phyloP scores from a whole-genome alignment of 2,329 filamentous ascomycete species.

The Cladobotryum mycophilum region DNA sequence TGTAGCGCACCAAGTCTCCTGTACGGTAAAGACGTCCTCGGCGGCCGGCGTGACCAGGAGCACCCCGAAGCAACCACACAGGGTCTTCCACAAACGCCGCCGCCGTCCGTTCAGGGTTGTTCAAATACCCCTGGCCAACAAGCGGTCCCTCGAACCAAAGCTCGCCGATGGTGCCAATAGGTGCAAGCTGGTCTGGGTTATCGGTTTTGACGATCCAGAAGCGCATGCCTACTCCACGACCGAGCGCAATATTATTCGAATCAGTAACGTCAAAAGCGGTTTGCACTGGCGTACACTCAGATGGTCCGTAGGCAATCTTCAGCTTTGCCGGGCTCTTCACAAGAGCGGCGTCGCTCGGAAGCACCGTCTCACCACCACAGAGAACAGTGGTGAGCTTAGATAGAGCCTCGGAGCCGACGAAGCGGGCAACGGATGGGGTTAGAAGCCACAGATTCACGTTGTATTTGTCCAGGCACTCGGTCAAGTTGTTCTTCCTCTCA shows the following conservation, averaged over 20 bases:
- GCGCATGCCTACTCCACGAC: neutral
- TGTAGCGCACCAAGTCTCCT: conserved; percentile 31
- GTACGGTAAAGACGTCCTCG: conserved; percentile 30
- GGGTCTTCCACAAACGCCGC: neutral
- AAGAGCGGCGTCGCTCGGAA: neutral
- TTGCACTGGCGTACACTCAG: neutral
- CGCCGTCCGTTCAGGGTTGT: neutral
- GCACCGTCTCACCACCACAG: neutral
- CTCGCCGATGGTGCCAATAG: conserved; percentile 1
- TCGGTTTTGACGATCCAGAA: conserved; percentile 8
- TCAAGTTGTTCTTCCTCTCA: conserved; percentile 11
- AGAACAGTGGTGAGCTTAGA: neutral
- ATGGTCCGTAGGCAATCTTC: neutral
- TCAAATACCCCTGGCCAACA: neutral
- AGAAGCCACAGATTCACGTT: neutral
- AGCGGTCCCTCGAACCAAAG: neutral
- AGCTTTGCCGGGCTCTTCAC: neutral
- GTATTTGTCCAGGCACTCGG: conserved; percentile 1
- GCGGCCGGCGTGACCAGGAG: neutral
- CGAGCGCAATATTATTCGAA: neutral
- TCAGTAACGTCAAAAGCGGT: neutral
- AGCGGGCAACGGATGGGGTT: neutral
- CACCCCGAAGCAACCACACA: neutral
- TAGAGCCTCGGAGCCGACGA: neutral
- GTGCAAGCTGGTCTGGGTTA: conserved; percentile 1